A percentile compares a stretch with the other conserved stretches of the same genome.
phyloP scores from a whole-genome alignment of 2,329 filamentous ascomycete species.

The Apiospora kogelbergensis region DNA sequence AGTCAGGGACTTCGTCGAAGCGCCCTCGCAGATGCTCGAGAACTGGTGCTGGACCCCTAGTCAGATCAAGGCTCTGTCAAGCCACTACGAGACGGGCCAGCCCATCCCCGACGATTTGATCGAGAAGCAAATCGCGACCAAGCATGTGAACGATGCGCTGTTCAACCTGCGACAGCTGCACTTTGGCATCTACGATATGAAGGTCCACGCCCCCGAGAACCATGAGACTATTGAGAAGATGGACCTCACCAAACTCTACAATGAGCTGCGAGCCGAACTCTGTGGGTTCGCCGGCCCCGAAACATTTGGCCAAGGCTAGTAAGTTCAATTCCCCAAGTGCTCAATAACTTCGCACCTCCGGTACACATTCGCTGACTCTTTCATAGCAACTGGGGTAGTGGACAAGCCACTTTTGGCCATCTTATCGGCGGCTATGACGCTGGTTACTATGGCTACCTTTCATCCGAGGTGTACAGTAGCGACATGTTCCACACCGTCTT shows the following conservation, averaged over 20 bases:
- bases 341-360: background rate
- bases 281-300: constrained; percentile 74
- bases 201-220: constrained; percentile 68
- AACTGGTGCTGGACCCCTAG: constrained; percentile 74
- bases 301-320: constrained; percentile 57
- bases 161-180: constrained; percentile 78
- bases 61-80: constrained; percentile 65
- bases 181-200: constrained; percentile 84
- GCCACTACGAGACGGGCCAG: constrained; percentile 70
- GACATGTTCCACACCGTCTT: constrained; percentile 88
- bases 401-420: constrained; percentile 79
- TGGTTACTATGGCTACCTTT: constrained; percentile 76
- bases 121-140: constrained; percentile 71
- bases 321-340: constrained; percentile 27
- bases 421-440: constrained; percentile 84
- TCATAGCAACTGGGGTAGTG: constrained; percentile 67
- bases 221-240: constrained; percentile 68
- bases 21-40: constrained; percentile 72
- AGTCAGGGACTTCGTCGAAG: constrained; percentile 70
- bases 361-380: background rate
- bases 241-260: constrained; percentile 68
- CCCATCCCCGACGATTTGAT: constrained; percentile 75
- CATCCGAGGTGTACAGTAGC: constrained; percentile 76
- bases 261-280: constrained; percentile 70
- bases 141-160: constrained; percentile 78